Base-by-base conservation (phyloP, 2,329 filamentous ascomycete genomes). In the Claviceps sp. region DNA sequence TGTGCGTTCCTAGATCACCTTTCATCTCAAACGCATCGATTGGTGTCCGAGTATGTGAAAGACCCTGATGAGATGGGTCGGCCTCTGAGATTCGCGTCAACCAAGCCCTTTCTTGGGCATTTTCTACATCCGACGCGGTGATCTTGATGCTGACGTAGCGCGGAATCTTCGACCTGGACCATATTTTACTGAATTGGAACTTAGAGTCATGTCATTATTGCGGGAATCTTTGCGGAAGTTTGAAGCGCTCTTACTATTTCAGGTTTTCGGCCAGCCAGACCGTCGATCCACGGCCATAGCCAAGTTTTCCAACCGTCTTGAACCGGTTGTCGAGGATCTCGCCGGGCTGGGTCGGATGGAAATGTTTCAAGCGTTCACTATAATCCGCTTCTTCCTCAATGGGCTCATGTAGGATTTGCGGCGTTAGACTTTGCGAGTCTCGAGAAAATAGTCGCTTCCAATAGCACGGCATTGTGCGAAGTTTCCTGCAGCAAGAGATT, bases 271-370 rank as follows among this genome's bases (percentile, higher is more conserved):
- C 66, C 34, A 70, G 59, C 65, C 67, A 71, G 37, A 26, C 24
- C 24, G 24, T 26, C 24, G 24, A 26, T 26, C 24, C 24, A 26
- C 24, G 24, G 6, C 24, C 67, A 52, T 58, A 68, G 9, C 66
- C 67, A 20, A 71, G 58, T 58, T 70, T 69, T 20, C 60, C 54
- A 20, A 65, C 57, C 1, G 65, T 59, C 54, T 66, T 62, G 57
- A 69, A 70, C 54, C 62, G 57, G 40, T 60, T 55, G 48, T 66
- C 59, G 16, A 70, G 59, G 20, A 66, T 50, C 45, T 65, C 59
- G 16, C 62, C 58, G 3, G 56, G 43, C 3, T 49, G 40, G 1
- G 59, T 58, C 2, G 52, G 53, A 50, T 60, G 50, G 38, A 57
- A 60, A 42, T 44, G 38, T 18, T 38, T 53, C 18, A 58, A 11